Evolutionary conservation across 768 basidiomycete genomes (phyloP).

Genomic region (Rhodotorula graminis): DNA sequence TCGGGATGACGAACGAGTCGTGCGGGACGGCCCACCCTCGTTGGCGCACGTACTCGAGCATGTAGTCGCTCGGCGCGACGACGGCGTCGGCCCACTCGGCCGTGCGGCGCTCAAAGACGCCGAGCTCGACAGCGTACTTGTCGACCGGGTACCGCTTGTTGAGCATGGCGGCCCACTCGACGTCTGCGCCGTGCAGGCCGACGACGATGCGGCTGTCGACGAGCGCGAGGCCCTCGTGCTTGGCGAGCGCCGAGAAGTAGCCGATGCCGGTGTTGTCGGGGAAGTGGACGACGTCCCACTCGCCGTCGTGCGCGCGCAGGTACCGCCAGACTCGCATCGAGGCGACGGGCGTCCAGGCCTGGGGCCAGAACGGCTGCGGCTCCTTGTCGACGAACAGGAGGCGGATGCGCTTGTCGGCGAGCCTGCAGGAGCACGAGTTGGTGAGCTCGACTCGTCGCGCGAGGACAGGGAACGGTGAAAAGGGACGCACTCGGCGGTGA

Average conservation of each 20-base stretch:
- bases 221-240: slow-evolving; percentile 32
- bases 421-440: not conserved
- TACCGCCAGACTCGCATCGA: slow-evolving; percentile 32
- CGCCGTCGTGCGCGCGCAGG: slow-evolving; percentile 8
- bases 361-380: slow-evolving; percentile 25
- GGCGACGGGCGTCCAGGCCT: slow-evolving; percentile 35
- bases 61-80: slow-evolving; percentile 38
- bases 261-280: slow-evolving; percentile 39
- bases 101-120: slow-evolving; percentile 28
- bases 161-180: slow-evolving; percentile 39
- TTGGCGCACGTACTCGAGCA: slow-evolving; percentile 23
- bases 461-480: fast-evolving
- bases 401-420: slow-evolving; percentile 18
- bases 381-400: slow-evolving; percentile 28
- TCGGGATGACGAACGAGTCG: slow-evolving; percentile 29
- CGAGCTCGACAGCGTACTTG: slow-evolving; percentile 32
- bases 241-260: slow-evolving; percentile 26
- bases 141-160: slow-evolving; percentile 35
- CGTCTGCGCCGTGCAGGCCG: slow-evolving; percentile 39
- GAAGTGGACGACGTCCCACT: slow-evolving; percentile 37
- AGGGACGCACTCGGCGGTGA: slow-evolving; percentile 8
- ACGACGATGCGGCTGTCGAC: slow-evolving; percentile 19
- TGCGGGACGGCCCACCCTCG: slow-evolving; percentile 27
- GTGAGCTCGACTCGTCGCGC: not conserved
- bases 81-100: slow-evolving; percentile 35